Percentiles rank a stretch among this genome's conserved stretches.
Conservation (phyloP, 2,329 filamentous ascomycete species). For the Coniochaeta prunicola region DNA sequence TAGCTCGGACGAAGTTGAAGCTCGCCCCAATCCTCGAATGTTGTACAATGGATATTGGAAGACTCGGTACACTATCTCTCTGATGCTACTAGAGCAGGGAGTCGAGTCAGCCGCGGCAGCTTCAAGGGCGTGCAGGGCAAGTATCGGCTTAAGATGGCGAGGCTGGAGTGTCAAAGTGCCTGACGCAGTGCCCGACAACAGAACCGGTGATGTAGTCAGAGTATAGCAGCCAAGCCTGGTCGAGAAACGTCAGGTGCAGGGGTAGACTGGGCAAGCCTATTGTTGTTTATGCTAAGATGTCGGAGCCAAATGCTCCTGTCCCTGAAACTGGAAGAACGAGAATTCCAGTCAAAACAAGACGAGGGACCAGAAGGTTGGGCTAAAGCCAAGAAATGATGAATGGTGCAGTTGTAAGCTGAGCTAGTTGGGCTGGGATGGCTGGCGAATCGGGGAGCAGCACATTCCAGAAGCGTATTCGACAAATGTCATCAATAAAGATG, state of each 20-base stretch:
- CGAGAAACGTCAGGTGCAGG: neutral
- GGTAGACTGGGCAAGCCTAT: neutral
- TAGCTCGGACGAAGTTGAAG: neutral
- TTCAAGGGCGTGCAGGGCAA: neutral
- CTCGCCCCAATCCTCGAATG: neutral
- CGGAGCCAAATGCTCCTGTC: neutral
- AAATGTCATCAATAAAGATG: neutral
- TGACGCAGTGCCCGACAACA: neutral
- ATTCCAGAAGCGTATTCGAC: neutral
- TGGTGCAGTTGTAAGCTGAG: neutral
- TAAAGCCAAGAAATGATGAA: neutral
- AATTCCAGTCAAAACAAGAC: neutral
- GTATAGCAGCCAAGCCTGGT: neutral
- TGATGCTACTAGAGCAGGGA: neutral
- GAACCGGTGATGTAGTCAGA: neutral
- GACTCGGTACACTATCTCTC: neutral
- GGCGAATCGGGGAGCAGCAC: neutral
- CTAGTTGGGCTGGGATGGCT: neutral
- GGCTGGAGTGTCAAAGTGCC: neutral
- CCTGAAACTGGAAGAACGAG: neutral
- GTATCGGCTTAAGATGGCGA: neutral
- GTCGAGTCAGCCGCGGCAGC: neutral
- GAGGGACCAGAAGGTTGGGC: neutral
- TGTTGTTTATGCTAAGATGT: neutral
- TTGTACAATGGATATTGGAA: neutral